Evolutionary conservation across 2,329 filamentous ascomycete genomes (phyloP), one percentile per base, ranked within the genome.

Genomic region (Fusarium poae): DNA sequence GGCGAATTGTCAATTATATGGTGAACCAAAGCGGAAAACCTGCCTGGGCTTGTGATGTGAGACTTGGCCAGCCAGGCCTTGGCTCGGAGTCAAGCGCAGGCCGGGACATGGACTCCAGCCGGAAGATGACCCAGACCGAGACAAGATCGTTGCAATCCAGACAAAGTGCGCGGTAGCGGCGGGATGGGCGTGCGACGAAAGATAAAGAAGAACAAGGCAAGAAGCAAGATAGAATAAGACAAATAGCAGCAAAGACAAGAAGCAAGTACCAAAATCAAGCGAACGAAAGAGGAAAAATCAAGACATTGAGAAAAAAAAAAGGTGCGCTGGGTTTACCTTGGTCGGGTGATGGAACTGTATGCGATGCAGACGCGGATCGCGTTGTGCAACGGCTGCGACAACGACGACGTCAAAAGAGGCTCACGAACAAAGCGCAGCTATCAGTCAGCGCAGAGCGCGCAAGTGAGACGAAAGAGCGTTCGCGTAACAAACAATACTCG

Each of bases 1-100:
- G 73, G 70, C 58, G 56, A 63, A 71, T 67, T 64, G 57, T 55
- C 67, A 66, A 71, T 71, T 72, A 72, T 74, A 74, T 72, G 71
- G 53, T 62, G 45, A 59, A 50, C 51, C 45, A 65, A 49, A 61
- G 57, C 57, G 62, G 68, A 54, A 74, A 70, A 51, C 62, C 67
- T 61, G 69, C 56, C 64, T 57, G 65, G 52, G 60, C 53, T 69
- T 55, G 56, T 65, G 64, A 74, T 59, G 65, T 57, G 68, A 44
- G 65, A 71, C 61, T 70, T 52, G 66, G 61, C 71, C 60, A 62
- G 49, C 58, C 56, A 67, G 66, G 46, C 67, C 58, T 67, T 62
- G 68, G 61, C 67, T 67, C 44, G 42, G 60, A 67, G 30, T 68
- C 61, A 68, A 60, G 65, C 50, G 55, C 49, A 68, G 61, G 53